These are phyloP conservation scores for Funneliformis mosseae DNA, from an alignment of 192 early-diverging fungal species.

Conservation along the genomic window DNA sequence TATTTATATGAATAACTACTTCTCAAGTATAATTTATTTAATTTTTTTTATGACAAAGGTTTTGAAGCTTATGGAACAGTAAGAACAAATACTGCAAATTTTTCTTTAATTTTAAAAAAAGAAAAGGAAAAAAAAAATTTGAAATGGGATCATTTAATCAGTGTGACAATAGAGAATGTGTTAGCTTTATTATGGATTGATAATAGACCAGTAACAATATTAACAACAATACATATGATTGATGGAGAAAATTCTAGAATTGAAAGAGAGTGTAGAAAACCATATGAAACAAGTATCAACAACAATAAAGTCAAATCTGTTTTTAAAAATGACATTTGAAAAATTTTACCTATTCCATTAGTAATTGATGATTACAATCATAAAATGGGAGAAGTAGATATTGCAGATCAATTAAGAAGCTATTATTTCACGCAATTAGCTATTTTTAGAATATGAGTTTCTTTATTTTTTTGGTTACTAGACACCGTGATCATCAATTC, in stretches of 20 bases:
- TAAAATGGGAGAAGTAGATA: too few species aligned
- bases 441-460: constrained; percentile 35
- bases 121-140: too few species aligned
- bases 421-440: too few species aligned
- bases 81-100: neutral
- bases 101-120: too few species aligned
- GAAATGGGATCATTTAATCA: constrained; percentile 30
- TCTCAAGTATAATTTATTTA: constrained; percentile 45
- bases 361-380: constrained; percentile 34
- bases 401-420: too few species aligned
- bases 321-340: too few species aligned
- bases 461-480: constrained; percentile 39
- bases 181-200: too few species aligned
- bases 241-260: constrained; percentile 7
- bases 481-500: too few species aligned
- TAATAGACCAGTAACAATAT: too few species aligned
- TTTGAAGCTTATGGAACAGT: constrained; percentile 40
- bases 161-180: too few species aligned
- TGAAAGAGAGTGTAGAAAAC: neutral
- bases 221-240: constrained; percentile 41
- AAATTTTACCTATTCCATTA: neutral
- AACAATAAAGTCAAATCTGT: neutral
- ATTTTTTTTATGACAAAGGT: constrained; percentile 4
- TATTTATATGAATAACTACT: too few species aligned
- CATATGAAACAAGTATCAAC: constrained; percentile 1